Evolutionary conservation across 1,284 basidiomycete species (phyloP).

Genomic region (Fomitopsis betulina): DNA sequence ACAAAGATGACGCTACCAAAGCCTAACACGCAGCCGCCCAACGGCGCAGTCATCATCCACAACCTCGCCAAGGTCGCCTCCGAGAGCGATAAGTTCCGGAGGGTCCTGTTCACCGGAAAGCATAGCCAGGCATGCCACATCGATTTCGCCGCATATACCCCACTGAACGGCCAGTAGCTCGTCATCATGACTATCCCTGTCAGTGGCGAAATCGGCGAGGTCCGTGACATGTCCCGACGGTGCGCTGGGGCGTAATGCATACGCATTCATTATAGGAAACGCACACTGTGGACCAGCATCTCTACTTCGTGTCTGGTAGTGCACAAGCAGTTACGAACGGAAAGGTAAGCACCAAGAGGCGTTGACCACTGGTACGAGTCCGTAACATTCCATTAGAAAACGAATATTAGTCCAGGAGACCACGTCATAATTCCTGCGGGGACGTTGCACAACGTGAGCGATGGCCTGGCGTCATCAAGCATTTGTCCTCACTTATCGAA

Average conservation of each 20-base stretch:
- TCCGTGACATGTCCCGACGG: constrained; percentile 1
- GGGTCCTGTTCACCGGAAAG: constrained; percentile 27
- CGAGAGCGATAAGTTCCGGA: constrained; percentile 26
- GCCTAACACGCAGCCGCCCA: constrained; percentile 28
- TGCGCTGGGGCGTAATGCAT: not conserved
- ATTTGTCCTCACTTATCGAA: constrained; percentile 3
- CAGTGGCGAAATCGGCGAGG: constrained; percentile 26
- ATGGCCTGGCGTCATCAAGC: not conserved
- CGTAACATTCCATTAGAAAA: constrained; percentile 6
- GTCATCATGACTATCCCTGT: constrained; percentile 30
- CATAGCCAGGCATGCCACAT: constrained; percentile 23
- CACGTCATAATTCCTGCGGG: constrained; percentile 28
- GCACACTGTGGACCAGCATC: constrained; percentile 28
- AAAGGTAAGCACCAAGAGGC: constrained; percentile 11
- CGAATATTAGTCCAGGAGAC: constrained; percentile 22
- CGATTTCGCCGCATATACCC: not conserved
- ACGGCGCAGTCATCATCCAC: constrained; percentile 23
- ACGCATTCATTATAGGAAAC: constrained; percentile 17
- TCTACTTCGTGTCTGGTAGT: constrained; percentile 27
- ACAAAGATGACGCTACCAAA: constrained; percentile 9
- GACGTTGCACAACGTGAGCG: constrained; percentile 26
- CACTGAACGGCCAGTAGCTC: constrained; percentile 10
- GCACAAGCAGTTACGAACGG: constrained; percentile 25
- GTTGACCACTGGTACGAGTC: not conserved
- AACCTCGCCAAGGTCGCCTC: constrained; percentile 22